These are phyloP conservation scores for Aspergillus piperis DNA, from an alignment of 2,329 filamentous ascomycete species.

Conservation along the genomic window DNA sequence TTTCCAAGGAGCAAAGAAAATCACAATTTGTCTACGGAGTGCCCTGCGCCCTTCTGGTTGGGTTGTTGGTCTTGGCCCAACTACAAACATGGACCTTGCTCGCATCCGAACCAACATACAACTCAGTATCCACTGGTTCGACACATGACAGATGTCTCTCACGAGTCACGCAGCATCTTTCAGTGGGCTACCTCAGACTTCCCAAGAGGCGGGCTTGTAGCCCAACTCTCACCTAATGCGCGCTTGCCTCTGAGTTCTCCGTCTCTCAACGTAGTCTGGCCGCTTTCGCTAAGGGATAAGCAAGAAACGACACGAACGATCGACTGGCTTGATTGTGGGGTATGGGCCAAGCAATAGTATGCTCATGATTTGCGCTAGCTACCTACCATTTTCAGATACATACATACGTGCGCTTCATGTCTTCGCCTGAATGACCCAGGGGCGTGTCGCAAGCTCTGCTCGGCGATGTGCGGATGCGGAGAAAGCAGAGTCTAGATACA, in stretches of 20 bases:
- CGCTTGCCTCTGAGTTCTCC: neutral
- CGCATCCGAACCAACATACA: slow-evolving; percentile 9
- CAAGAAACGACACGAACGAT: slow-evolving; percentile 1
- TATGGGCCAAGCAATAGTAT: neutral
- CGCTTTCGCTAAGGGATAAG: neutral
- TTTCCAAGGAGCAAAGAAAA: neutral
- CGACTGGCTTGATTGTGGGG: slow-evolving; percentile 5
- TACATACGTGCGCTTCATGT: neutral
- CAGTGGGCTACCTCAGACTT: neutral
- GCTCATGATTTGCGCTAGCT: neutral
- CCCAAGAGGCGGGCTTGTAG: neutral
- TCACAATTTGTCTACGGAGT: neutral
- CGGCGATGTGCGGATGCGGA: neutral
- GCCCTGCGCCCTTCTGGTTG: slow-evolving; percentile 2
- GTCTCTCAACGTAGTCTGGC: neutral
- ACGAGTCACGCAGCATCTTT: neutral
- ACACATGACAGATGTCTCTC: slow-evolving; percentile 1
- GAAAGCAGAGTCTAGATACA: neutral
- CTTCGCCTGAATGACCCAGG: neutral
- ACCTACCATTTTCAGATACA: neutral
- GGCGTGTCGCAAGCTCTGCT: neutral
- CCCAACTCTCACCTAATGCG: neutral
- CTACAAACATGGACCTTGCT: slow-evolving; percentile 7
- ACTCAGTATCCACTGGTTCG: neutral
- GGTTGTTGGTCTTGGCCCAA: slow-evolving; percentile 4